A percentile compares a stretch with the other conserved stretches of the same genome.
These are phyloP conservation scores for Saccharomyces paradoxus DNA, from an alignment of 805 yeast genomes.

Conservation along the genomic window DNA sequence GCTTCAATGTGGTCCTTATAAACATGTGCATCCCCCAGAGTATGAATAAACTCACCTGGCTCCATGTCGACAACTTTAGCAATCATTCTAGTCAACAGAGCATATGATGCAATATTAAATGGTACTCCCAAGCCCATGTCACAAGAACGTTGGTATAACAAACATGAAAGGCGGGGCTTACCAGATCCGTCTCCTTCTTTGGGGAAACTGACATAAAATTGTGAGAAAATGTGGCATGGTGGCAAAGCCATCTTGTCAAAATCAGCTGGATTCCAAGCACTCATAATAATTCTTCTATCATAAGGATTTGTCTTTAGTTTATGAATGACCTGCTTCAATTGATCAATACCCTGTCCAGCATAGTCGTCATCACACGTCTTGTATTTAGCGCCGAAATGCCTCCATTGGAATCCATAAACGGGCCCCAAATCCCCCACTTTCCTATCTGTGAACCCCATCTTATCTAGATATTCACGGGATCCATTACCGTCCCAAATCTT, in stretches of 20 bases:
- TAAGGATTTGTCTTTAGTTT: conserved; percentile 82
- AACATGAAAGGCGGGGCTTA: conserved; percentile 72
- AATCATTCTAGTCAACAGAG: conserved; percentile 85
- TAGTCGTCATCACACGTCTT: conserved; percentile 81
- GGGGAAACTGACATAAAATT: conserved; percentile 89
- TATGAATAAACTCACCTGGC: conserved; percentile 90
- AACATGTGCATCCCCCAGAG: conserved; percentile 95
- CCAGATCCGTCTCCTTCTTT: conserved; percentile 31
- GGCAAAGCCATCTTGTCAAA: conserved; percentile 92
- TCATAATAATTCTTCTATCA: conserved; percentile 86
- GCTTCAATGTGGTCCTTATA: conserved; percentile 92
- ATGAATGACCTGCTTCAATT: conserved; percentile 68
- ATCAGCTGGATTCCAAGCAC: conserved; percentile 99
- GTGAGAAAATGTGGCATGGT: conserved; percentile 95
- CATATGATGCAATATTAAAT: conserved; percentile 94
- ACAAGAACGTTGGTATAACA: conserved; percentile 93
- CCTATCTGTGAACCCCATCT: conserved; percentile 68
- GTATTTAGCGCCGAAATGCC: conserved; percentile 96
- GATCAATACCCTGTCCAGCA: conserved; percentile 83
- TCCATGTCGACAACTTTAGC: conserved; percentile 94
- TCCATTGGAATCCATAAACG: conserved; percentile 98
- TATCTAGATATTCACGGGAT: conserved; percentile 80
- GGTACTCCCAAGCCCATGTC: conserved; percentile 99
- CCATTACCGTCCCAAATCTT: conserved; percentile 99
- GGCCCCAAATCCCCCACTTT: conserved; percentile 96